These are phyloP conservation scores for Starmerella riodocensis DNA, from an alignment of 805 yeast species.

Conservation along the genomic window DNA sequence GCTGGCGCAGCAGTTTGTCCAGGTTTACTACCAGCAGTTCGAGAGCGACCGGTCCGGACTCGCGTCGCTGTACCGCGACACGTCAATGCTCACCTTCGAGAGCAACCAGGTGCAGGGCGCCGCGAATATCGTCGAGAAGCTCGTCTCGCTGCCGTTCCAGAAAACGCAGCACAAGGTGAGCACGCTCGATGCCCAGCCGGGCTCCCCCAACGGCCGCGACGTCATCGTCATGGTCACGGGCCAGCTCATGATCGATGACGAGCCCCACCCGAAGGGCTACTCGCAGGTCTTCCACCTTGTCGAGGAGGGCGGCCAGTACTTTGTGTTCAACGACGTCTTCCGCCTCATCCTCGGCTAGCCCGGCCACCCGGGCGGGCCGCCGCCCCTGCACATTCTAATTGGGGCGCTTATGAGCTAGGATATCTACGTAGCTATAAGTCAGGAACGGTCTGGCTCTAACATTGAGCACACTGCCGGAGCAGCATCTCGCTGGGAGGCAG, in stretches of 20 bases:
- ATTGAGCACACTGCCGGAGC: neutral
- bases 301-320: constrained; percentile 84
- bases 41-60: constrained; percentile 84
- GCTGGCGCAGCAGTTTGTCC: constrained; percentile 63
- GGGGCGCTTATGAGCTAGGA: too few species aligned
- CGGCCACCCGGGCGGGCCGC: too few species aligned
- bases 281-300: constrained; percentile 95
- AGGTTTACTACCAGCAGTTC: constrained; percentile 88
- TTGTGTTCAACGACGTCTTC: constrained; percentile 92
- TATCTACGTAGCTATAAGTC: too few species aligned
- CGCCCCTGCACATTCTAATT: neutral
- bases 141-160: constrained; percentile 76
- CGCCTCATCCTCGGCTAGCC: constrained; percentile 40
- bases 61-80: constrained; percentile 89
- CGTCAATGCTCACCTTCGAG: constrained; percentile 95
- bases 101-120: constrained; percentile 91
- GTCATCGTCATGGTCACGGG: constrained; percentile 97
- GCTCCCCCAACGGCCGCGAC: constrained; percentile 72
- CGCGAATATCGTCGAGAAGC: constrained; percentile 80
- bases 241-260: constrained; percentile 83
- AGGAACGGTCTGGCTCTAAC: too few species aligned
- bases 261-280: constrained; percentile 88
- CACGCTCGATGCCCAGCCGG: constrained; percentile 96
- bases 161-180: constrained; percentile 89
- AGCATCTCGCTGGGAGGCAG: too few species aligned